Evolutionary conservation across 2,329 filamentous ascomycete genomes (phyloP), one percentile per base, ranked within the genome.

Genomic region (Trichoderma cornu-damae): DNA sequence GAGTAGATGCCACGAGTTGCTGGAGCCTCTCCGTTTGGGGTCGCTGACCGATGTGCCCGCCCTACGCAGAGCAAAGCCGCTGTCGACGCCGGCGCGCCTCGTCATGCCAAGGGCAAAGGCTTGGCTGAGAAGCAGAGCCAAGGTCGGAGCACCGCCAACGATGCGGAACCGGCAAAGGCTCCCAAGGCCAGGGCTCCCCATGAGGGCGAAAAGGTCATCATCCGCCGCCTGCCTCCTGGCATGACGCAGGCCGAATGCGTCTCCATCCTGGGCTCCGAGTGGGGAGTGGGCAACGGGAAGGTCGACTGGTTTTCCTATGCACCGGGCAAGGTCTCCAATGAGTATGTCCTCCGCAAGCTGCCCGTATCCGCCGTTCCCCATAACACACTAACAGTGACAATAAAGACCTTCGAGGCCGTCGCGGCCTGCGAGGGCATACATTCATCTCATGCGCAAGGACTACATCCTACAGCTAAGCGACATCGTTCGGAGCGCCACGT

Each of bases 171-270:
- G 14, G 22, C 51, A 47, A 72, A 68, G 56, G 59, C 68, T 1
- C 52, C 67, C 35, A 71, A 64, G 57, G 56, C 68, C 7, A 73
- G 68, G 59, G 35, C 68, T 44, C 68, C 70, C 12, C 70, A 69
- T 62, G 70, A 72, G 57, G 88, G 89, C 59, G 81, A 95, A 67
- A 97, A 97, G 77, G 80, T 96, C 11, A 79, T 95, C 22, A 79
- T 96, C 55, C 85, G 95, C 52, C 83, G 93, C 58, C 81, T 99
- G 3, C 90, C 94, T 8, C 92, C 94, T 1, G 90, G 88, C 7
- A 79, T 99, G 70, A 95, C 89, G 0, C 82, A 89, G 66, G 72
- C 79, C 1, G 94, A 99, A 67, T 93, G 95, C 61, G 78, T 85
- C 65, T 72, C 75, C 12, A 79, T 85, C 7, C 70, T 96, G 11